Conservation (phyloP, 768 basidiomycete species). For the Agrocybe praecox region DNA sequence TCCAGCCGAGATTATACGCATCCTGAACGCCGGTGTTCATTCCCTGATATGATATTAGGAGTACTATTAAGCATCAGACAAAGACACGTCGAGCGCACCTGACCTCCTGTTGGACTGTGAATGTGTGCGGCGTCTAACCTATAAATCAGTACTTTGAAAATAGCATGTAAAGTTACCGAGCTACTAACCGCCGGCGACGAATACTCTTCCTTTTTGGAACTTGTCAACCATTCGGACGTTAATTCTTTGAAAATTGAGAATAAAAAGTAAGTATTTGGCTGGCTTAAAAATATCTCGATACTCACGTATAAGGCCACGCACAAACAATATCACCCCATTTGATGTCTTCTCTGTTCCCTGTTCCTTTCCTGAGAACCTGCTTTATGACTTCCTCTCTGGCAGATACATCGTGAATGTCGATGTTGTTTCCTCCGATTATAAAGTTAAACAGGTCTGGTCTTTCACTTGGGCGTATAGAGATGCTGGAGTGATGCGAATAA, state of each 20-base stretch:
- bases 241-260: not conserved
- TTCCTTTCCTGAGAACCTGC: conserved; percentile 22
- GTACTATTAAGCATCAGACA: conserved; percentile 28
- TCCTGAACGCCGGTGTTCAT: conserved; percentile 29
- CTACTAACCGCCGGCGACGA: conserved; percentile 22
- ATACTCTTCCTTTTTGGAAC: conserved; percentile 14
- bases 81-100: conserved; percentile 20
- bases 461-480: conserved; percentile 16
- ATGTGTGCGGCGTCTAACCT: conserved; percentile 33
- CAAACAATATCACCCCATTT: conserved; percentile 28
- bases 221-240: conserved; percentile 18
- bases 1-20: conserved; percentile 39
- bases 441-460: conserved; percentile 12
- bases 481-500: conserved; percentile 4
- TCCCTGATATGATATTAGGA: conserved; percentile 32
- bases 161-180: not conserved
- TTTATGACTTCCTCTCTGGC: conserved; percentile 12
- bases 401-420: conserved; percentile 1
- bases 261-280: not conserved
- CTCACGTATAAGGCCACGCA: conserved; percentile 28
- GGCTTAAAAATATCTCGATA: not conserved
- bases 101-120: conserved; percentile 33
- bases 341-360: conserved; percentile 21
- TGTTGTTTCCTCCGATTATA: conserved; percentile 12
- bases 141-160: not conserved